phyloP scores from a whole-genome alignment of 2,329 filamentous ascomycete species.

The Talaromyces sp. region DNA sequence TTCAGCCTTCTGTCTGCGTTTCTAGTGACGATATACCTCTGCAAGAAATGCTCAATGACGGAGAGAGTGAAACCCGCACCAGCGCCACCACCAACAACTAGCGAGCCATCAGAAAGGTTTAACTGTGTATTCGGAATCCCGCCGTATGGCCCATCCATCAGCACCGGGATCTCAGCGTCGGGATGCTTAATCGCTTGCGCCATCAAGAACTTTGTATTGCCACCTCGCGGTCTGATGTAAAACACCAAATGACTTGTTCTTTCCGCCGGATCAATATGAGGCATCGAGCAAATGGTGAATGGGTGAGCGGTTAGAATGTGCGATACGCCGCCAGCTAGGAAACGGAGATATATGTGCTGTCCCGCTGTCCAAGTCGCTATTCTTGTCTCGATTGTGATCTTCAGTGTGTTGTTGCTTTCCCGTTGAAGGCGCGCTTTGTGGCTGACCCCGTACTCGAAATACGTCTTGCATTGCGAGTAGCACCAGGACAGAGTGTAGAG shows the following conservation, averaged over 20 bases:
- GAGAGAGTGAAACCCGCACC: conserved; percentile 50
- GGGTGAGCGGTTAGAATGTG: conserved; percentile 57
- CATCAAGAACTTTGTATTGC: conserved; percentile 47
- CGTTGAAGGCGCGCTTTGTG: conserved; percentile 47
- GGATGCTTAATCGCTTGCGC: conserved; percentile 35
- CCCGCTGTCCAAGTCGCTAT: conserved; percentile 57
- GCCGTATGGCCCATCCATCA: conserved; percentile 57
- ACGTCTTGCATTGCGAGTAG: conserved; percentile 45
- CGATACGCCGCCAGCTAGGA: conserved; percentile 43
- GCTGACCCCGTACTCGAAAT: conserved; percentile 47
- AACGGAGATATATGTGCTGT: conserved; percentile 59
- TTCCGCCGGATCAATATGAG: conserved; percentile 42
- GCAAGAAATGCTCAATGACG: conserved; percentile 37
- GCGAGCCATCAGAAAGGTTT: conserved; percentile 35
- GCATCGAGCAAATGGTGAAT: conserved; percentile 56
- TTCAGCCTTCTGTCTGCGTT: background rate
- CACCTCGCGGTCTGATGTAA: conserved; percentile 48
- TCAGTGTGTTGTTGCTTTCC: conserved; percentile 39
- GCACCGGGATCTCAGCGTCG: conserved; percentile 37
- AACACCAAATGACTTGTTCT: conserved; percentile 52
- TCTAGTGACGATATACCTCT: background rate
- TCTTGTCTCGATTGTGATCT: conserved; percentile 45
- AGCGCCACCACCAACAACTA: conserved; percentile 54
- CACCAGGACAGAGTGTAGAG: conserved; percentile 48
- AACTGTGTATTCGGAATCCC: conserved; percentile 41